phyloP scores from a whole-genome alignment of 768 basidiomycete genomes.

The Phylloporus sp. region DNA sequence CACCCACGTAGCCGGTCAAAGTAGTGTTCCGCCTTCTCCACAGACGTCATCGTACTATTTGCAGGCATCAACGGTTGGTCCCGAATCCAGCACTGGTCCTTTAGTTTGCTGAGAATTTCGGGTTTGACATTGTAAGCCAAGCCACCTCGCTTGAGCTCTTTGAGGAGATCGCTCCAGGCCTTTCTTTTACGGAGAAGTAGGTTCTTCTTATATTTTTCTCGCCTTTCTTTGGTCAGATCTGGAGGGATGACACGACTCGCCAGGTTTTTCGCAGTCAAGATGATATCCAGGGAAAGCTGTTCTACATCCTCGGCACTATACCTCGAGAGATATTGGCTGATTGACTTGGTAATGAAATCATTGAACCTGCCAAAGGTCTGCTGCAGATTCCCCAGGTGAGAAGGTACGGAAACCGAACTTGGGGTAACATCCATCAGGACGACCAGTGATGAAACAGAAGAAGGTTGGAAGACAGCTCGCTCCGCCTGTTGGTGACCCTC shows the following conservation, averaged over 20 bases:
- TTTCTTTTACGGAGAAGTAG: slow-evolving; percentile 79
- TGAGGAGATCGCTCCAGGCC: slow-evolving; percentile 86
- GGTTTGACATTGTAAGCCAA: slow-evolving; percentile 68
- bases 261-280: slow-evolving; percentile 55
- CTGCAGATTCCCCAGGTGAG: slow-evolving; percentile 45
- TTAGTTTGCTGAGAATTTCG: slow-evolving; percentile 54
- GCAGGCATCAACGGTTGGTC: slow-evolving; percentile 48
- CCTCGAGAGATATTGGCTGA: slow-evolving; percentile 40
- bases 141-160: slow-evolving; percentile 79
- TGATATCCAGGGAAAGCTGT: slow-evolving; percentile 56
- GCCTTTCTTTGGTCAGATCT: slow-evolving; percentile 43
- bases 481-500: slow-evolving; percentile 27
- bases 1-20: slow-evolving; percentile 57
- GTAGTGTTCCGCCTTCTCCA: slow-evolving; percentile 54
- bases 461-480: slow-evolving; percentile 3
- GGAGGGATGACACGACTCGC: slow-evolving; percentile 41
- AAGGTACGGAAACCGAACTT: slow-evolving; percentile 10
- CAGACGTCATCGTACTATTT: slow-evolving; percentile 17
- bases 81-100: slow-evolving; percentile 56
- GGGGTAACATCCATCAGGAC: not conserved
- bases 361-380: slow-evolving; percentile 50
- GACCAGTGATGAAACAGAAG: not conserved
- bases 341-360: slow-evolving; percentile 36
- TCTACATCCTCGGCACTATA: slow-evolving; percentile 44
- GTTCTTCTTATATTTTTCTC: slow-evolving; percentile 62